Evolutionary conservation across 495 filamentous ascomycete species (phyloP), one percentile per base, ranked within the genome.

Genomic region (Podospora pseudopauciseta): DNA sequence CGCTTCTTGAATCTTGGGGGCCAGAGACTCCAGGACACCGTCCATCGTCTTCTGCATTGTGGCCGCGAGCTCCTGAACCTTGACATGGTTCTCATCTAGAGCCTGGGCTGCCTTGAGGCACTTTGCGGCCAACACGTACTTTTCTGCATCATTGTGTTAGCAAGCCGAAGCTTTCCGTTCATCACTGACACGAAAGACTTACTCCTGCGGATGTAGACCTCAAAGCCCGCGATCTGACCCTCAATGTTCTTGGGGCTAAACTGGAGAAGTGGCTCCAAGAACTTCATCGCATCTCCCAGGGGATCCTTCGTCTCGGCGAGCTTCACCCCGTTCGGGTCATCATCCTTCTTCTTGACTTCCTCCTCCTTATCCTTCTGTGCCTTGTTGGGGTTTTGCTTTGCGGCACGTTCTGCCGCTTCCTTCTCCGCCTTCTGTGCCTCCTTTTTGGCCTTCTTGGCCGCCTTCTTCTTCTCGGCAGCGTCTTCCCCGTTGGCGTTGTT

Each of bases 401-500:
- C 87, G n/a, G 81, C 83, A 32, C 80, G 80, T 70, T 92, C 90
- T 16, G 88, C 88, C 34, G 94, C 94, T 44, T 89, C 88, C 73
- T 91, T 90, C 75, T 96, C 92, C 7, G 86, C 84, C 72, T 91
- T 93, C 72, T 95, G 91, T 13, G 91, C 91, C 71, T 97, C 95
- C 79, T 92, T 94, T 81, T 89, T 94, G 2, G 94, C 94, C 82
- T 98, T 99, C 85, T 97, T 97, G 53, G 91, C 82, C 0, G 92
- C 92, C 83, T 96, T 98, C 85, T 97, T 98, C 65, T 86, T 85
- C 73, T 97, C 93, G 4, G 86, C 86, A 0, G 86, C 85, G 60
- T 90, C 87, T 55, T 85, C 83, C 5, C 81, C 83, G 23, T 85
- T 85, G 61, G 82, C 78, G 18, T 76, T 75, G 61, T 77, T 74